Evolutionary conservation across 1,284 basidiomycete species (phyloP).

Genomic region (Tetrapyrgos nigripes): DNA sequence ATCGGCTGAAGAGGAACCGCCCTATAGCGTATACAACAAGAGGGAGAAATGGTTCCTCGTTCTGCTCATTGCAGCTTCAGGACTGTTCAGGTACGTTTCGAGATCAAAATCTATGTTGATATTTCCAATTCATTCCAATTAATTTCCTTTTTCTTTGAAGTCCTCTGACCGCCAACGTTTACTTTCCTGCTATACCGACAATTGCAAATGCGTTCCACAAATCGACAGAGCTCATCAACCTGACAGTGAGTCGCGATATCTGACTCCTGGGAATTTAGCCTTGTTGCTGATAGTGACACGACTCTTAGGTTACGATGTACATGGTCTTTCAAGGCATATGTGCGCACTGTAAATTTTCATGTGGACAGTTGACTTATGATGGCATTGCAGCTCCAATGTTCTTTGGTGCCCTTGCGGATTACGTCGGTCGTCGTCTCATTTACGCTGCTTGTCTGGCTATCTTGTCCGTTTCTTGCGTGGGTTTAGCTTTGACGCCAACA

Average conservation of each 20-base stretch:
- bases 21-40: slow-evolving; percentile 9
- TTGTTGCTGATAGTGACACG: not conserved
- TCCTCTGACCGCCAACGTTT: slow-evolving; percentile 78
- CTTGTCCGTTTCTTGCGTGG: slow-evolving; percentile 58
- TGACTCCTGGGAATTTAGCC: not conserved
- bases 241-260: slow-evolving; percentile 51
- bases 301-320: slow-evolving; percentile 67
- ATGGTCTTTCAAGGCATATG: slow-evolving; percentile 80
- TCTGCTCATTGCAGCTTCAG: slow-evolving; percentile 7
- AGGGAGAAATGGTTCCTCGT: slow-evolving; percentile 14
- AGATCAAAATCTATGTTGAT: not conserved
- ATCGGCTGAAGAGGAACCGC: not conserved
- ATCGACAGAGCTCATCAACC: slow-evolving; percentile 71
- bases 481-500: slow-evolving; percentile 64
- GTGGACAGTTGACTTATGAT: slow-evolving; percentile 7
- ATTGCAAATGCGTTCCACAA: slow-evolving; percentile 68
- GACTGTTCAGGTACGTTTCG: slow-evolving; percentile 9
- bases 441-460: slow-evolving; percentile 61
- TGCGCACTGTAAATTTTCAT: slow-evolving; percentile 32
- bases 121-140: not conserved
- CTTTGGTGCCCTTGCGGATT: slow-evolving; percentile 67
- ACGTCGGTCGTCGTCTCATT: slow-evolving; percentile 58
- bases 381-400: slow-evolving; percentile 59
- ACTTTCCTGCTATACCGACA: slow-evolving; percentile 78
- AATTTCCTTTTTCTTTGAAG: slow-evolving; percentile 37